Base-by-base conservation (phyloP, 345 rosid species). In the Murraya koenigii region DNA sequence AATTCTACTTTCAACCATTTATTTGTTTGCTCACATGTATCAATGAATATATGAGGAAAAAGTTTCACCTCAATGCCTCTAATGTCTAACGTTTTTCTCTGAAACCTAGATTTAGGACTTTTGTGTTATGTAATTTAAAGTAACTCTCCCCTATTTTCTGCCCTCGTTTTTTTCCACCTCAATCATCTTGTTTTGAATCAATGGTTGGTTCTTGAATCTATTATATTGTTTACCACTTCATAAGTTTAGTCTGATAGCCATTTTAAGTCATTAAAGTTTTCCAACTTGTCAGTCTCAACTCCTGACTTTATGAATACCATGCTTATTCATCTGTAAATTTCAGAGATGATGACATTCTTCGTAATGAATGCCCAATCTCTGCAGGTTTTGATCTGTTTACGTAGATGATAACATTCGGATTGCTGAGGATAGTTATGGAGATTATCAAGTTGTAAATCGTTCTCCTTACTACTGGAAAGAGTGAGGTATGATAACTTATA, bases 341-440 rank as follows among this genome's bases (percentile, higher is more conserved):
- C 71, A 41, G 26, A 13, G 52, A 52, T 52, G 56, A 19, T 52
- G 56, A 17, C 56, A 52, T 52, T 52, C 56, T 52, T 17, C 22
- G 56, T 52, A 52, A 52, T 52, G 56, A 44, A 32, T 67, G n/a
- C 30, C 44, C 5, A 1, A n/a, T 74, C 47, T 58, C 44, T 80
- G 52, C 69, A 85, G 88, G 88, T 87, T 85, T 1, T 72, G 75
- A 70, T 77, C 84, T 63, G 80, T 83, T 26, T 83, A 82, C 82
- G 70, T 81, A 11, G 88, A 87, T 33, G 84, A 81, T 63, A 85
- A 83, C 81, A 81, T 85, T 33, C 80, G 79, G 30, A 75, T 85
- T 49, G 87, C 72, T 1, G 80, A 85, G 75, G 87, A 85, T 72
- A 82, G 78, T 20, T 75, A 83, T 58, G 83, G 88, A 70, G 87